Base-by-base conservation (phyloP, 106 monocot genomes). In the Dendrobium catenatum region DNA sequence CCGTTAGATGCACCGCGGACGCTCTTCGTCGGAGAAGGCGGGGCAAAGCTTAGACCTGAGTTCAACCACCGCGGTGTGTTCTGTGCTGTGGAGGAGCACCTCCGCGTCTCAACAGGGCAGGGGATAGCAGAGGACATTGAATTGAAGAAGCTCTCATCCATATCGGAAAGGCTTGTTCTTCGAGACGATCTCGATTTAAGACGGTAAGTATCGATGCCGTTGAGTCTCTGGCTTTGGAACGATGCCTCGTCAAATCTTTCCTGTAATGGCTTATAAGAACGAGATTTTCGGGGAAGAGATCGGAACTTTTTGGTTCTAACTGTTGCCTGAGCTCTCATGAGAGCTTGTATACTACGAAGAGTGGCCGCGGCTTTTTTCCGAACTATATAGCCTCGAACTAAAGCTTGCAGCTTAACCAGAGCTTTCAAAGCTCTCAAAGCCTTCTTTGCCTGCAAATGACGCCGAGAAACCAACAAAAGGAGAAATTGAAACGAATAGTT, bases 351-450 rank as follows among this genome's bases (percentile, higher is more conserved):
- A 26, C 81, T 82, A 16, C 86, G 82, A 20, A 91, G 77, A 16
- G 80, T 75, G 20, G 58, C 77, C 6, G 80, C 82, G 6, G 86
- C 79, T 82, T 83, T 84, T 55, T 85, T 91, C 46, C 91, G 70
- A 3, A 91, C 88, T 16, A 91, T 78, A 46, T 86, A 81, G 40
- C 91, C 91, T 1, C 86, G 79, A 17, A 88, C 86, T 18, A 88
- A 66, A 26, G 91, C 91, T 68, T 91, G 91, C 24, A 91, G 47
- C 80, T 91, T 91, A 42, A 91, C 91, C 44, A 91, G 78, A 15
- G 85, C 82, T 78, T 83, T 91, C 15, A 90, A 85, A 40, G 90
- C 90, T 33, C 86, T 19, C 6, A 88, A 80, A 47, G 90, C 90
- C 51, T 88, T 91, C 86, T 78, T 88, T 47, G 91, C 91, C 91